Percentiles rank a stretch among this genome's conserved stretches.
These are phyloP conservation scores for Russula olivacea DNA, from an alignment of 768 basidiomycete genomes.

Conservation along the genomic window DNA sequence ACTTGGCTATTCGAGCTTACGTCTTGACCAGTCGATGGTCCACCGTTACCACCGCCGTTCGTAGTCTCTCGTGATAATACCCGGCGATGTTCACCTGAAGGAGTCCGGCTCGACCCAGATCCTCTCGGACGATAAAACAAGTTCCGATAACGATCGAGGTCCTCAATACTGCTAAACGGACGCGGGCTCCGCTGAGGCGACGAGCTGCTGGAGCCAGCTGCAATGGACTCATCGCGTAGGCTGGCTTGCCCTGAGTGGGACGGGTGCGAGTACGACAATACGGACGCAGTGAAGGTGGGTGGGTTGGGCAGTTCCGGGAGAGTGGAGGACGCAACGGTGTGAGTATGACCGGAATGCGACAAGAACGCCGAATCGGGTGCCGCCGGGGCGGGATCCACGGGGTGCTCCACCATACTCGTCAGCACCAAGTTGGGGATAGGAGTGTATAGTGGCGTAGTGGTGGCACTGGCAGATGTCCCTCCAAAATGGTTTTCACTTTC, in stretches of 20 bases:
- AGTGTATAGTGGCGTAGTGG: conserved; percentile 1
- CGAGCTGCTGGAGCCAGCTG: conserved; percentile 30
- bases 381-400: not conserved
- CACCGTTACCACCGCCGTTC: not conserved
- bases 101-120: conserved; percentile 8
- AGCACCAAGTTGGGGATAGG: conserved; percentile 15
- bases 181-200: conserved; percentile 43
- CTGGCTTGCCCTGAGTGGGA: conserved; percentile 15
- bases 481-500: conserved; percentile 38
- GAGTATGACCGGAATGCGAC: conserved; percentile 26
- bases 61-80: conserved; percentile 17
- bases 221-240: conserved; percentile 17
- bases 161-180: conserved; percentile 54
- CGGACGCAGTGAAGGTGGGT: conserved; percentile 27
- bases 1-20: conserved; percentile 25
- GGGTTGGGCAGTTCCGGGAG: conserved; percentile 27
- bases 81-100: conserved; percentile 23
- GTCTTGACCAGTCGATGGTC: conserved; percentile 28
- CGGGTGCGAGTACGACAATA: conserved; percentile 8
- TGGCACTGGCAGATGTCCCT: not conserved
- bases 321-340: conserved; percentile 30
- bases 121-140: conserved; percentile 56
- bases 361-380: not conserved
- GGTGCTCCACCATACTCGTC: not conserved
- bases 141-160: conserved; percentile 68